A percentile compares a stretch with the other conserved stretches of the same genome.
Conservation (phyloP, 2,329 filamentous ascomycete species). For the Canariomyces notabilis region DNA sequence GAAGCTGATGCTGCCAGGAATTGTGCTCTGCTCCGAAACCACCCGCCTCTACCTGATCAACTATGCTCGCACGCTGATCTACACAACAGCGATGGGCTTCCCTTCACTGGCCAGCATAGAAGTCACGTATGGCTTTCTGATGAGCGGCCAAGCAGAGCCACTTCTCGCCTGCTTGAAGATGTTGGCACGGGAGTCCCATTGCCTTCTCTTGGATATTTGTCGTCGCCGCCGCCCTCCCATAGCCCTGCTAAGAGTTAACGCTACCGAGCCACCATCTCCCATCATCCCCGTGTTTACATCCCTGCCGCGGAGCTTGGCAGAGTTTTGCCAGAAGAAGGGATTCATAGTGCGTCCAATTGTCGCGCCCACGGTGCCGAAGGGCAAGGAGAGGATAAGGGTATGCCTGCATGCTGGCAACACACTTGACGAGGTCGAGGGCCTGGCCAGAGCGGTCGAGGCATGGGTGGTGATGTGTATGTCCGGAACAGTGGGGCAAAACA, state of each 20-base stretch:
- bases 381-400: slow-evolving; percentile 52
- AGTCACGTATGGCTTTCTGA: slow-evolving; percentile 29
- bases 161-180: slow-evolving; percentile 38
- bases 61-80: slow-evolving; percentile 70
- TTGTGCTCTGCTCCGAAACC: slow-evolving; percentile 55
- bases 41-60: slow-evolving; percentile 65
- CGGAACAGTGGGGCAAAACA: background rate
- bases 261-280: slow-evolving; percentile 41
- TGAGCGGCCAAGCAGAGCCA: slow-evolving; percentile 22
- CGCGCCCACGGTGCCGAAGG: slow-evolving; percentile 52
- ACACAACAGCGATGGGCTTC: slow-evolving; percentile 42
- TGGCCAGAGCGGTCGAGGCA: slow-evolving; percentile 41
- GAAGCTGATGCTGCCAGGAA: slow-evolving; percentile 4
- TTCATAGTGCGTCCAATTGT: slow-evolving; percentile 55
- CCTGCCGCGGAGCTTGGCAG: slow-evolving; percentile 48
- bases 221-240: slow-evolving; percentile 23
- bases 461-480: background rate
- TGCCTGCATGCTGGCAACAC: slow-evolving; percentile 58
- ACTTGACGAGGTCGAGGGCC: slow-evolving; percentile 42
- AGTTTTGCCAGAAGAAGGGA: slow-evolving; percentile 45
- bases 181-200: slow-evolving; percentile 42
- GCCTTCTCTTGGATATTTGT: slow-evolving; percentile 30
- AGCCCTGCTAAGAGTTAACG: slow-evolving; percentile 26
- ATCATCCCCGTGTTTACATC: slow-evolving; percentile 53
- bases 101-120: slow-evolving; percentile 28